These are phyloP conservation scores for Cordyceps militaris DNA, from an alignment of 2,329 filamentous ascomycete species.

Conservation along the genomic window DNA sequence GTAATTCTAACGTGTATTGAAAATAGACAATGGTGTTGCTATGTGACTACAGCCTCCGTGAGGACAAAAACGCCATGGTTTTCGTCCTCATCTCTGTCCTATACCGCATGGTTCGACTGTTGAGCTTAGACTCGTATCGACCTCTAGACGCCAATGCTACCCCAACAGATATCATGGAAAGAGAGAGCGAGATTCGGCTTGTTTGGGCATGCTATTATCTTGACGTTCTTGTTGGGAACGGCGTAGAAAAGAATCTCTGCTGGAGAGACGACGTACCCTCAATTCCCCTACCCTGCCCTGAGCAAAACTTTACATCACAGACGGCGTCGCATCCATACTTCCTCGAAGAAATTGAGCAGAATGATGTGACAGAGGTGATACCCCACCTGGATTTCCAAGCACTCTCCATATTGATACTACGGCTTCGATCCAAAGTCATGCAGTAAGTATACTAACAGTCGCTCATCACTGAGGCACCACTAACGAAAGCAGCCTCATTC, in stretches of 20 bases:
- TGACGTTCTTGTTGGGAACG: slow-evolving; percentile 17
- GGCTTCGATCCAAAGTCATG: slow-evolving; percentile 17
- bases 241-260: slow-evolving; percentile 18
- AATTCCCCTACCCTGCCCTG: slow-evolving; percentile 18
- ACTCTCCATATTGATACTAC: slow-evolving; percentile 16
- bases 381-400: slow-evolving; percentile 16
- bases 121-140: slow-evolving; percentile 16
- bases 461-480: background rate
- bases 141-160: slow-evolving; percentile 2
- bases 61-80: slow-evolving; percentile 19
- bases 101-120: slow-evolving; percentile 18
- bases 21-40: slow-evolving; percentile 18
- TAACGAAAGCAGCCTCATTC: slow-evolving; percentile 16
- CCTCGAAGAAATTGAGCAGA: slow-evolving; percentile 14
- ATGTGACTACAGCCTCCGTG: slow-evolving; percentile 19
- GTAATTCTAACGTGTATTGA: slow-evolving; percentile 14
- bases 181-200: slow-evolving; percentile 18
- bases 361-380: slow-evolving; percentile 8
- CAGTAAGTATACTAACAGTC: slow-evolving; percentile 11
- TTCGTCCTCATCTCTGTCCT: slow-evolving; percentile 18
- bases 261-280: slow-evolving; percentile 18
- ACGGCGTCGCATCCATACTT: slow-evolving; percentile 7
- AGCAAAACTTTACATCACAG: slow-evolving; percentile 15
- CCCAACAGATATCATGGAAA: slow-evolving; percentile 13
- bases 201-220: slow-evolving; percentile 21